Conservation (phyloP, 148 eudicot species). For the Cornus controversa region DNA sequence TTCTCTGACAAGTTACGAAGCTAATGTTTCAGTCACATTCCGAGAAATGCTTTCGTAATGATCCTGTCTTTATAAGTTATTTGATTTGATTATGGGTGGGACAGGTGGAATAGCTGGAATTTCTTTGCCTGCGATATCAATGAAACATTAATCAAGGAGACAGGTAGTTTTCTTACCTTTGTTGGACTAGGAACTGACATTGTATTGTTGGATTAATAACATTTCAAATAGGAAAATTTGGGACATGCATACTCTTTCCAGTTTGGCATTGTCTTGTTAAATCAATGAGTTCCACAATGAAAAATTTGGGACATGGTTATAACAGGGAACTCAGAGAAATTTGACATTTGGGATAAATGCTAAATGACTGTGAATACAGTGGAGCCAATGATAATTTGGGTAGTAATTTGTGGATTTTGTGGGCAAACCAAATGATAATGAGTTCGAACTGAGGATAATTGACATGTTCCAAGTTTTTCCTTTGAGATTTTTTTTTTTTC, state of each 20-base stretch:
- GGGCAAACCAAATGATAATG: too few relatives aligned
- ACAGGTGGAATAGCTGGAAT: slow-evolving; percentile 99
- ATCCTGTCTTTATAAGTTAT: neutral
- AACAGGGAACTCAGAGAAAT: neutral
- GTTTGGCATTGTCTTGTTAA: neutral
- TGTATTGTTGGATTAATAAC: too few relatives aligned
- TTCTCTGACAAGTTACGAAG: neutral
- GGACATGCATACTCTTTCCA: neutral
- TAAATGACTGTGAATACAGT: neutral
- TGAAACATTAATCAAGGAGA: slow-evolving; percentile 83
- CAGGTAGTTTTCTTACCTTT: slow-evolving; percentile 46
- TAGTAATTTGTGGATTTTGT: too few relatives aligned
- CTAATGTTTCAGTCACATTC: neutral
- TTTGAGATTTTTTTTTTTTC: too few relatives aligned
- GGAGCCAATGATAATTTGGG: neutral
- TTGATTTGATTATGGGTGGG: slow-evolving; percentile 18
- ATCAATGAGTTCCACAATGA: neutral
- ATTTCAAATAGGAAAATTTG: too few relatives aligned
- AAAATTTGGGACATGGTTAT: neutral
- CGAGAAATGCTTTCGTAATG: too few relatives aligned
- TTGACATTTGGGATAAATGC: neutral
- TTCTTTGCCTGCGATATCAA: slow-evolving; percentile 82
- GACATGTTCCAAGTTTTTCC: too few relatives aligned
- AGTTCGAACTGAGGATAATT: too few relatives aligned
- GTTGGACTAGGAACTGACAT: neutral